A percentile compares a stretch with the other conserved stretches of the same genome.
Conservation (phyloP, 257 asterid genomes). For the Solanum corneliomulleri region DNA sequence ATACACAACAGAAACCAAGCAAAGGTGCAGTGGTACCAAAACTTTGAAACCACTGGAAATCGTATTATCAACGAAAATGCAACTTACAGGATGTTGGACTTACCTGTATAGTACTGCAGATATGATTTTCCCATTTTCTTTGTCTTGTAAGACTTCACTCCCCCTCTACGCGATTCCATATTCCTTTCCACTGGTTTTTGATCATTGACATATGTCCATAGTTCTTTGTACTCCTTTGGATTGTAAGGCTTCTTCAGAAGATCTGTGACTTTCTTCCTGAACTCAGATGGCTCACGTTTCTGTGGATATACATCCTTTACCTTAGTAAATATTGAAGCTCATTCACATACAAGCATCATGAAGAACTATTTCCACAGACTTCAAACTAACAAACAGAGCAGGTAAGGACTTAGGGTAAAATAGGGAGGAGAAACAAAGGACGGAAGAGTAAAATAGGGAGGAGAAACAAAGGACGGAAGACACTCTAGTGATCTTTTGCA, state of each 20-base stretch:
- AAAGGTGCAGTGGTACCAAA: not conserved
- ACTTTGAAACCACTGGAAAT: not conserved
- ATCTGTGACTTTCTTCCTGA: not conserved
- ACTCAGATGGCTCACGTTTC: not conserved
- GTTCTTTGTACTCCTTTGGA: not conserved
- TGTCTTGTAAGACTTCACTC: not conserved
- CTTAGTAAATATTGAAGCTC: not conserved
- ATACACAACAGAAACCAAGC: not conserved
- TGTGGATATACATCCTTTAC: not conserved
- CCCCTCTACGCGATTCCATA: not conserved
- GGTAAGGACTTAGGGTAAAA: not conserved
- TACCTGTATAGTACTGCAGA: not conserved
- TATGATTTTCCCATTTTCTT: not conserved
- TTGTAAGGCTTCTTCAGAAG: conserved; percentile 5
- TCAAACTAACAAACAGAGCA: not conserved
- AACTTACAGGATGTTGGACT: not conserved
- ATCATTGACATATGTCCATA: not conserved
- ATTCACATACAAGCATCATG: not conserved
- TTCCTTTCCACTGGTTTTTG: not conserved
- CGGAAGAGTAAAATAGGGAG: not conserved
- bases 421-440: not conserved
- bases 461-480: not conserved
- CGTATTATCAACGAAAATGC: not conserved
- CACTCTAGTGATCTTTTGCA: not conserved
- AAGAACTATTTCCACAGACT: not conserved